phyloP scores from a whole-genome alignment of 2,329 filamentous ascomycete species.

The Hypoxylon sp. region DNA sequence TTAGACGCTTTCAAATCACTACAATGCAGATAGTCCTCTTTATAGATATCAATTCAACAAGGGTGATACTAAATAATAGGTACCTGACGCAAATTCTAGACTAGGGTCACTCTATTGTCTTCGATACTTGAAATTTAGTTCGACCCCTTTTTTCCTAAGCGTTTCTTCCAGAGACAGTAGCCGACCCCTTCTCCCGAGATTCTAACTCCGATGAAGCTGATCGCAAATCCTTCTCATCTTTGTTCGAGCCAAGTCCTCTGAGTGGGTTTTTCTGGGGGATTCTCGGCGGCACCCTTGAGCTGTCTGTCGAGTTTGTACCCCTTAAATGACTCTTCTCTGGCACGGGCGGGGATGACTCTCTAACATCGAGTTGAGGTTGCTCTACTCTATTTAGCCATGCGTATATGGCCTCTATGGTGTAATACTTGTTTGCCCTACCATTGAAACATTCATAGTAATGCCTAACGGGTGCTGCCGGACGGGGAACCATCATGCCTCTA shows the following conservation, averaged over 20 bases:
- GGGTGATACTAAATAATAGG: not conserved
- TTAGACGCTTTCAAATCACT: not conserved
- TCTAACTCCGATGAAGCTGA: not conserved
- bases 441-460: not conserved
- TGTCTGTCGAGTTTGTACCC: not conserved
- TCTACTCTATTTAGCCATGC: constrained; percentile 10
- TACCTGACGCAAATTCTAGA: not conserved
- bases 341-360: not conserved
- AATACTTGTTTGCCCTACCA: not conserved
- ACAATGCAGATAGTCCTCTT: not conserved
- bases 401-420: not conserved
- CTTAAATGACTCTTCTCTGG: not conserved
- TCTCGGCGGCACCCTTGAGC: not conserved
- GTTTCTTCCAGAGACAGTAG: constrained; percentile 16
- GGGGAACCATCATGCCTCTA: constrained; percentile 12
- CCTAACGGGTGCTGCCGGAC: constrained; percentile 3
- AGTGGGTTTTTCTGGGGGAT: constrained; percentile 1
- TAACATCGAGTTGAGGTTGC: not conserved
- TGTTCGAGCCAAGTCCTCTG: not conserved
- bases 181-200: not conserved
- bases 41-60: not conserved
- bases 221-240: not conserved
- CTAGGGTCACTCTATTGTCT: not conserved
- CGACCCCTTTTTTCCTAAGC: too few relatives aligned
- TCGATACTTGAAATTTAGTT: too few relatives aligned